These are phyloP conservation scores for Aspergillus campestris DNA, from an alignment of 495 filamentous ascomycete species.

Conservation along the genomic window DNA sequence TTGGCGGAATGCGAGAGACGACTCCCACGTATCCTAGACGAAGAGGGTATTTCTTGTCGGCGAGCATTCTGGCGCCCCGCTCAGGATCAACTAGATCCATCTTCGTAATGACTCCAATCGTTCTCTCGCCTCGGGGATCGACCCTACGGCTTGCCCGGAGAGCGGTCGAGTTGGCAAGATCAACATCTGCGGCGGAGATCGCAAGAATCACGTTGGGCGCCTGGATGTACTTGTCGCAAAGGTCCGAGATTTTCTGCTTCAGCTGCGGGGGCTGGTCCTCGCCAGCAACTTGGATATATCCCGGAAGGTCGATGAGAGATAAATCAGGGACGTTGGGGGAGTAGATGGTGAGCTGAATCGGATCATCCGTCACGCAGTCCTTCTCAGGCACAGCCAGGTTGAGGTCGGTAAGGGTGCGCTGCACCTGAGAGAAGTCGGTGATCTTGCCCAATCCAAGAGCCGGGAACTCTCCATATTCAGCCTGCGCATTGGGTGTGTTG, in stretches of 20 bases:
- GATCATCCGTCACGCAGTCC: constrained; percentile 92
- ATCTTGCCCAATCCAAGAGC: constrained; percentile 84
- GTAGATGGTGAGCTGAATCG: constrained; percentile 90
- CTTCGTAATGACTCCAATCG: constrained; percentile 97
- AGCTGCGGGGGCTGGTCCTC: constrained; percentile 84
- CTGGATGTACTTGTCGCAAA: constrained; percentile 98
- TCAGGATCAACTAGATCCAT: constrained; percentile 93
- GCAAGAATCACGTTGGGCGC: constrained; percentile 93
- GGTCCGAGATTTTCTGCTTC: constrained; percentile 90
- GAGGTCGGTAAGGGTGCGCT: constrained; percentile 87
- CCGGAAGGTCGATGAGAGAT: constrained; percentile 91
- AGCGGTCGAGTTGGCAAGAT: constrained; percentile 93
- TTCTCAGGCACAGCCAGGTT: constrained; percentile 85
- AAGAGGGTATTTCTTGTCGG: constrained; percentile 87
- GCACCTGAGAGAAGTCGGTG: constrained; percentile 87
- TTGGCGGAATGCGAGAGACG: constrained; percentile 68
- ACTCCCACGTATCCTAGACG: constrained; percentile 96
- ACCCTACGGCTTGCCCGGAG: constrained; percentile 83
- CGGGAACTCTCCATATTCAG: constrained; percentile 95
- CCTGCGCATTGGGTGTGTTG: constrained; percentile 84
- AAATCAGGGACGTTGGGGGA: constrained; percentile 94
- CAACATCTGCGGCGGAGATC: constrained; percentile 95
- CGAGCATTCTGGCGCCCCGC: constrained; percentile 67
- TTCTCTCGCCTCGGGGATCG: constrained; percentile 89
- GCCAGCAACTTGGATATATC: constrained; percentile 93